Conservation (phyloP, 2,329 filamentous ascomycete species). For the Calonectria montana region DNA sequence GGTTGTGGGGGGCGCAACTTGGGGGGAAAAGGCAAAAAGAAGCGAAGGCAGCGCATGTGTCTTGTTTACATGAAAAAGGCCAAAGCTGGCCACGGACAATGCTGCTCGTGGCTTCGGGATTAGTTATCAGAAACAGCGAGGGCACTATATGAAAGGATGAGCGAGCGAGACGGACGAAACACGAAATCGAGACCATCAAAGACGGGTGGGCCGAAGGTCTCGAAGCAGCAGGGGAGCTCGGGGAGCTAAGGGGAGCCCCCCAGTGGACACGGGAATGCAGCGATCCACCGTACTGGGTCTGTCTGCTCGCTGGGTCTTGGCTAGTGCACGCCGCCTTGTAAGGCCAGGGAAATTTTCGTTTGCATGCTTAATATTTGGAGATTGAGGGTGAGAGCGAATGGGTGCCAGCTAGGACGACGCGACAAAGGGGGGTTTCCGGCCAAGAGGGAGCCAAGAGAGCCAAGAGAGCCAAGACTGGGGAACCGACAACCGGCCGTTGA, state of each 20-base stretch:
- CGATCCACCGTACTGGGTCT: too few species aligned
- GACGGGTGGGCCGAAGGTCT: neutral
- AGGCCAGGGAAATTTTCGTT: too few species aligned
- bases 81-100: neutral
- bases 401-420: neutral
- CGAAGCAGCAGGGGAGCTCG: neutral
- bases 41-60: neutral
- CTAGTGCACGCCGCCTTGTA: too few species aligned
- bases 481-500: neutral
- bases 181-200: neutral
- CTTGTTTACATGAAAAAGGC: neutral
- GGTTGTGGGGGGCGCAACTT: neutral
- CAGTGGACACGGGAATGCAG: too few species aligned
- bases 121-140: neutral
- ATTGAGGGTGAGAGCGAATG: neutral
- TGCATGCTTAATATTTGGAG: too few species aligned
- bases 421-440: neutral
- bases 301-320: too few species aligned
- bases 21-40: neutral
- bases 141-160: neutral
- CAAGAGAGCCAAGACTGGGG: slow-evolving; percentile 1
- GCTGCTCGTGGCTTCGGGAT: neutral
- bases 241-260: neutral
- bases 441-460: neutral
- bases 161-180: neutral